These are phyloP conservation scores for Ophiostoma quercus DNA, from an alignment of 2,329 filamentous ascomycete genomes.

Conservation along the genomic window DNA sequence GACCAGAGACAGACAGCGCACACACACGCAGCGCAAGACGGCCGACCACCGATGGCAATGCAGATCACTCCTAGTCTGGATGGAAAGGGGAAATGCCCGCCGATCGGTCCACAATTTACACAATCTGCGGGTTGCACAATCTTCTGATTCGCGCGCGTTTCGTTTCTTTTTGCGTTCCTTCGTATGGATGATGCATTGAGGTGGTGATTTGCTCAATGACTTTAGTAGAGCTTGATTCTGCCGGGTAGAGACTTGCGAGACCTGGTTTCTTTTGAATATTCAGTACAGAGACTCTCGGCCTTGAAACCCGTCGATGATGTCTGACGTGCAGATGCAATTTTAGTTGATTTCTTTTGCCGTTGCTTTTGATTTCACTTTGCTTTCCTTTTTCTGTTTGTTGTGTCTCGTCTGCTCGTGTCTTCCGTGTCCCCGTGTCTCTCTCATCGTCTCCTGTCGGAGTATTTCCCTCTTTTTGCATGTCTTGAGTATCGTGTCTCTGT, in stretches of 20 bases:
- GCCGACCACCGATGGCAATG: background rate
- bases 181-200: background rate
- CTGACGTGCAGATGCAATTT: background rate
- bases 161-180: conserved; percentile 13
- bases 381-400: background rate
- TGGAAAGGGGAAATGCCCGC: conserved; percentile 6
- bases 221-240: background rate
- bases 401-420: background rate
- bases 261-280: background rate
- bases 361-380: too few species aligned
- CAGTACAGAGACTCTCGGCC: too few species aligned
- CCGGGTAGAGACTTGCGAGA: background rate
- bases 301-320: background rate
- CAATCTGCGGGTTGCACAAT: background rate
- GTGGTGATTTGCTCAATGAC: background rate
- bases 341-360: background rate
- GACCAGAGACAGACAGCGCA: background rate
- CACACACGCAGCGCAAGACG: too few species aligned
- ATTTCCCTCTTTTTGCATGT: background rate
- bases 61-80: background rate
- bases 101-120: conserved; percentile 1
- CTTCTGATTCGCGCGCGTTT: conserved; percentile 10
- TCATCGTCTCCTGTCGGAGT: background rate
- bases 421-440: background rate
- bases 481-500: background rate